Evolutionary conservation across 495 filamentous ascomycete species (phyloP).

Genomic region (Geoglossum glabrum): DNA sequence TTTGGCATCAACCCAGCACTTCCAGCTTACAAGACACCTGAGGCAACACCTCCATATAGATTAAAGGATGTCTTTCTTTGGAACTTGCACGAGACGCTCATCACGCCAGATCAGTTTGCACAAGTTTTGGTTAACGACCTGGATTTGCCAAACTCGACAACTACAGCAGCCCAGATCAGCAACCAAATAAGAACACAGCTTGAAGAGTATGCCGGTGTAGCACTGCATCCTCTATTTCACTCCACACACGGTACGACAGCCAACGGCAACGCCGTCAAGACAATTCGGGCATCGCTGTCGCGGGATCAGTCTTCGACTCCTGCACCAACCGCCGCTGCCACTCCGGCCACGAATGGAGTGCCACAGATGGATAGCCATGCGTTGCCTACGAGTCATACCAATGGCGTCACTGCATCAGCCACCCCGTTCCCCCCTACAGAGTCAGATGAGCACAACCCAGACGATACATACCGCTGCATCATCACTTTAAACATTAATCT

Average conservation of each 20-base stretch:
- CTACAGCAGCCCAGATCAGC: constrained; percentile 58
- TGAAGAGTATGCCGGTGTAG: constrained; percentile 90
- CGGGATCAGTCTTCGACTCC: constrained; percentile 26
- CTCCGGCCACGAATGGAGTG: constrained; percentile 17
- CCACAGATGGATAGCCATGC: neutral
- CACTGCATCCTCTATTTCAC: constrained; percentile 79
- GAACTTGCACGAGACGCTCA: constrained; percentile 89
- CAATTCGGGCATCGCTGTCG: constrained; percentile 20
- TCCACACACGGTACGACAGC: constrained; percentile 28
- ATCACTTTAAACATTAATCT: constrained; percentile 83
- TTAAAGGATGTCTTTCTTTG: constrained; percentile 89
- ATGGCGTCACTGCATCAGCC: constrained; percentile 31
- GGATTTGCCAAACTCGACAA: constrained; percentile 58
- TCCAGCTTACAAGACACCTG: constrained; percentile 56
- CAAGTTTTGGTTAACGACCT: constrained; percentile 78
- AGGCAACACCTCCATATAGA: constrained; percentile 59
- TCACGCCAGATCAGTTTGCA: constrained; percentile 91
- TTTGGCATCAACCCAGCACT: constrained; percentile 40
- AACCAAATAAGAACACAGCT: constrained; percentile 85
- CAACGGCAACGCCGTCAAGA: constrained; percentile 23
- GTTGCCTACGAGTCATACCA: neutral
- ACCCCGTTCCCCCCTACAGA: constrained; percentile 25
- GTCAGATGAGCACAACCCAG: constrained; percentile 48
- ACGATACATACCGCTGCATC: constrained; percentile 83
- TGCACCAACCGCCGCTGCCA: constrained; percentile 24